These are phyloP conservation scores for Amanita pallidorosea DNA, from an alignment of 768 basidiomycete genomes.

Conservation along the genomic window DNA sequence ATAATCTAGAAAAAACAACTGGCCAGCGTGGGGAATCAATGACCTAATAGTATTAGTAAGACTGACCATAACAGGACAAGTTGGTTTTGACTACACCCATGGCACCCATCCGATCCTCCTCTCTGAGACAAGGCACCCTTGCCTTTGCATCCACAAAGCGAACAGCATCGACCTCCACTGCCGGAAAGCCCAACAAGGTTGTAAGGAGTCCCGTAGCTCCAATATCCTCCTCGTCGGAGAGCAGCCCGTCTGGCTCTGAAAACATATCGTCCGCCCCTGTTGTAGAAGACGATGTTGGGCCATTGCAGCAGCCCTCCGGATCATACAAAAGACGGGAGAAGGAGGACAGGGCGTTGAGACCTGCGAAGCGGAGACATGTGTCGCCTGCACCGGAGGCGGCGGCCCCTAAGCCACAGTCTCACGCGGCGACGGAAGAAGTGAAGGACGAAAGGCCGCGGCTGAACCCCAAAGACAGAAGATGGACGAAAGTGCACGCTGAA, in stretches of 20 bases:
- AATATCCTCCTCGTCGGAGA: neutral
- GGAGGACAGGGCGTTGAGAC: neutral
- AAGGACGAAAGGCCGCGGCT: conserved; percentile 24
- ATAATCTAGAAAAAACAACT: neutral
- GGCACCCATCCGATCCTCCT: neutral
- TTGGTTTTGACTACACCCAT: neutral
- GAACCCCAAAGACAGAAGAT: conserved; percentile 39
- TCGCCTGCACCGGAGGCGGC: conserved; percentile 5
- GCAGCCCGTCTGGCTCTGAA: conserved; percentile 6
- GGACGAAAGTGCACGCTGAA: conserved; percentile 36
- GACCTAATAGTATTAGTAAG: conserved; percentile 69
- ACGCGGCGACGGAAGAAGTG: conserved; percentile 8
- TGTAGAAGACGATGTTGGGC: neutral
- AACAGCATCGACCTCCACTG: conserved; percentile 19
- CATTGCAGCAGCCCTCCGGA: neutral
- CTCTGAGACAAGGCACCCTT: conserved; percentile 34
- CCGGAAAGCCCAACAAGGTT: conserved; percentile 14
- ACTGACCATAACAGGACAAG: neutral
- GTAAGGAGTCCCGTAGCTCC: conserved; percentile 7
- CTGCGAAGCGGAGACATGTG: conserved; percentile 1
- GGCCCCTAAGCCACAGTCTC: neutral
- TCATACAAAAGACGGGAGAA: neutral
- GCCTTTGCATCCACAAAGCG: conserved; percentile 37
- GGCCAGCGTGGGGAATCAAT: conserved; percentile 77
- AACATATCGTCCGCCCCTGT: neutral